Evolutionary conservation across 2,329 filamentous ascomycete genomes (phyloP).

Genomic region (Fusarium paranaense): DNA sequence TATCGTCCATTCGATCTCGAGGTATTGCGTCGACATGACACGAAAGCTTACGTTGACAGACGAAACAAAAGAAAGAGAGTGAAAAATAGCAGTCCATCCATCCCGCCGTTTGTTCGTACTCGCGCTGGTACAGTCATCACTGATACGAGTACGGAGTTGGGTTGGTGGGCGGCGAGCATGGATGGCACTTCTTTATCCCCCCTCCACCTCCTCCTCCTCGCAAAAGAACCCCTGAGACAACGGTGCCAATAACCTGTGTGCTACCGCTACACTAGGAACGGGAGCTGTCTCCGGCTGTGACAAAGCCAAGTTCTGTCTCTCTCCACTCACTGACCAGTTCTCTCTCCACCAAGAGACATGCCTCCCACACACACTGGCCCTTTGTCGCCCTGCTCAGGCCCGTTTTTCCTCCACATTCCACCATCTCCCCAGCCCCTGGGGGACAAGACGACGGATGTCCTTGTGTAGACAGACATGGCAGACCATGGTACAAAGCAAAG

Average conservation of each 20-base stretch:
- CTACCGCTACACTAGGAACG: slow-evolving; percentile 42
- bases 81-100: background rate
- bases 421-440: slow-evolving; percentile 13
- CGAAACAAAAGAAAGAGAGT: slow-evolving; percentile 23
- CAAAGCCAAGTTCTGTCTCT: slow-evolving; percentile 35
- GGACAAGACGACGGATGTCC: background rate
- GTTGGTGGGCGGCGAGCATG: background rate
- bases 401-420: slow-evolving; percentile 21
- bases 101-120: background rate
- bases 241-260: slow-evolving; percentile 36
- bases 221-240: slow-evolving; percentile 38
- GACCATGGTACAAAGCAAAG: background rate
- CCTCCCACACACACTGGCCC: slow-evolving; percentile 1
- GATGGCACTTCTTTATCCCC: slow-evolving; percentile 17
- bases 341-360: background rate
- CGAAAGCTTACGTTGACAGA: slow-evolving; percentile 21
- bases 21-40: slow-evolving; percentile 31
- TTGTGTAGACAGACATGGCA: background rate
- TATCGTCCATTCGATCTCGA: slow-evolving; percentile 19
- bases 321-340: slow-evolving; percentile 14
- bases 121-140: background rate
- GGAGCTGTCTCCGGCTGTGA: slow-evolving; percentile 40
- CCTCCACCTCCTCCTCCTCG: background rate
- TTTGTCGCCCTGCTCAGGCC: background rate
- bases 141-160: slow-evolving; percentile 37